Evolutionary conservation across 192 early-diverging fungal species (phyloP), one percentile per base, ranked within the genome.

Genomic region (Backusella liffmaniae): DNA sequence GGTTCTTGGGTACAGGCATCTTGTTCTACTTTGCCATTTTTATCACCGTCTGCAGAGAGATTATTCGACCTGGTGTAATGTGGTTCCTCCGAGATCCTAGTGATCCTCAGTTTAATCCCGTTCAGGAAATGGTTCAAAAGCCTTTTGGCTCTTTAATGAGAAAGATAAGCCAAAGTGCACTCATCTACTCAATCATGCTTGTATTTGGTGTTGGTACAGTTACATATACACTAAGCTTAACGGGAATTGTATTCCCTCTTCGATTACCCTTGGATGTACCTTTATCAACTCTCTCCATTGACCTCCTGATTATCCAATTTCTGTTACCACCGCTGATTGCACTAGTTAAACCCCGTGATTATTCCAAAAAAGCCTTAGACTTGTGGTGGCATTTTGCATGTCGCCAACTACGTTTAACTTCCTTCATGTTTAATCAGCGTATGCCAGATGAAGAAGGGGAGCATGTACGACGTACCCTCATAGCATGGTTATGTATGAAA

Each of bases 61-160:
- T 96, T 21, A 90, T 98, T 35, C 91, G 98, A 1, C 93, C 93
- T 2, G 98, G 98, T 21, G 94, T 98, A 30, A 89, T 99, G 88
- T 99, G 98, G 98, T 98, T 98, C 79, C 95, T 99, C 70, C 91
- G 96, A 56, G 97, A 99, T 76, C 97, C 97, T 2, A 97, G 95
- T 66, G 98, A 99, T 78, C 94, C 96, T 23, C 91, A 95, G 37
- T 97, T 97, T 80, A 92, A 96, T 77, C 95, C 97, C 6, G 94
- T 99, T 75, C 90, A 93, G 68, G 98, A 99, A 75, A 96, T 99
- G 42, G 76, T 96, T 4, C 94, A 96, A 74, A 88, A 92, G 18
- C 91, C 93, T 35, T 83, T 93, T 29, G 73, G 87, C 29, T 82
- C 88, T 30, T 94, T 98, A 79, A 80, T 97, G 62, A 85, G 91